Base-by-base conservation (phyloP, 352 stramenopile genomes). In the Pythium phragmitis region DNA sequence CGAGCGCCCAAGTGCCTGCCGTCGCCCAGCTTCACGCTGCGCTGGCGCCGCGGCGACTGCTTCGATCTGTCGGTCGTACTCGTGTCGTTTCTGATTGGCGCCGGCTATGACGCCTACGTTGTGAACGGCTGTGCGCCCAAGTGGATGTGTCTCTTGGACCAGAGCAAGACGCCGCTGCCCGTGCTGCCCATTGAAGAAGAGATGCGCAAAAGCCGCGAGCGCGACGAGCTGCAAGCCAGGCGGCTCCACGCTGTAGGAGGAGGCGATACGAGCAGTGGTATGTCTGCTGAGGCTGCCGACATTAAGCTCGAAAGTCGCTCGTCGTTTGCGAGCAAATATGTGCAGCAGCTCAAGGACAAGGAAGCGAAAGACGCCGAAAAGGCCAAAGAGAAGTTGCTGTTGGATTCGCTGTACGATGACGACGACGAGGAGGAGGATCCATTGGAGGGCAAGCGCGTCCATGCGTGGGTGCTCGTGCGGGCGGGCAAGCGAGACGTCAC, bases 41-140 rank as follows among this genome's bases (percentile, higher is more conserved):
- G 88, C 16, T 97, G 88, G 81, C 79, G 79, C 28, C 80, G 87
- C 16, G 96, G 92, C 21, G 96, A 98, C 65, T 88, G 82, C 56
- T 98, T 98, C 63, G 96, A 98, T 65, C 79, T 98, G 51, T 82
- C 94, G 6, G 80, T 90, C 39, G 61, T 98, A 7, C 68, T 98
- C 0, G 80, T 66, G 30, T 98, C 89, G 9, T 97, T 98, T 42
- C 77, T 99, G 13, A 77, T 98, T 39, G 96, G 96, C 14, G 85
- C 87, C 7, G 96, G 96, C 0, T 98, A 98, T 67, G 96, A 99
- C 63, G 96, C 96, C 3, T 98, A 97, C 64, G 90, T 98, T 12
- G 93, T 98, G 7, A 79, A 94, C 37, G 96, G 96, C 2, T 67
- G 77, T 13, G 94, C 92, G 4, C 91, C 93, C 12, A 71, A 69